Base-by-base conservation (phyloP, 495 filamentous ascomycete species). In the Penicillium pulvis region DNA sequence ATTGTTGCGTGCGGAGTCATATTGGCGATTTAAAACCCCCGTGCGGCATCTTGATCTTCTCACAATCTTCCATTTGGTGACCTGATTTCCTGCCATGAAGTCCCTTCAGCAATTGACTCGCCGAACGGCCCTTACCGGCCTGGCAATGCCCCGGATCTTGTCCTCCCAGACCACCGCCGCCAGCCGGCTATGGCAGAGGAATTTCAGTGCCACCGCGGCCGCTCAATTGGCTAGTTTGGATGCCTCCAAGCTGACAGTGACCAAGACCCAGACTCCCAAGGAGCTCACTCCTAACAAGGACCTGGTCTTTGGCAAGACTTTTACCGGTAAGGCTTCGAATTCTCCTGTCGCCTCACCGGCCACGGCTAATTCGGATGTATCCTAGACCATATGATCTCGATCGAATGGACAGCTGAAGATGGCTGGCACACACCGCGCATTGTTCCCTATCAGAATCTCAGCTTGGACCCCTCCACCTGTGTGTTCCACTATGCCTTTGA, bases 401-500 rank as follows among this genome's bases (percentile, higher is more conserved):
- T 95, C 58, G 93, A 98, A 83, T 98, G 94, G 94, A 91, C 90
- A 24, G 86, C 92, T 52, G 70, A 75, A 24, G 78, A 87, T 50
- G 90, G 90, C 65, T 98, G 94, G 94, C 81, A 87, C 28, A 70
- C 85, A 7, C 90, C 94, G 44, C 80, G 81, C 14, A 97, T 98
- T 64, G 84, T 82, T 20, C 94, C 94, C 16, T 98, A 98, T 81
- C 93, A 97, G 74, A 96, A 97, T 77, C 90, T 98, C 62, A 91
- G 88, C 53, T 85, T 98, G 55, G 95, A 98, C 73, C 94, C 94
- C 26, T 91, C 94, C 6, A 93, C 92, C 44, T 98, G 93, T 79
- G 94, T 97, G 45, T 93, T 98, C 78, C 94, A 98, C 83, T 98
- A 98, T 74, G 94, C 90, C 41, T 98, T 98, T 68, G 90, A 92